Conservation (phyloP, 164 flowering plant species). For the Chimonanthus salicifolius region DNA sequence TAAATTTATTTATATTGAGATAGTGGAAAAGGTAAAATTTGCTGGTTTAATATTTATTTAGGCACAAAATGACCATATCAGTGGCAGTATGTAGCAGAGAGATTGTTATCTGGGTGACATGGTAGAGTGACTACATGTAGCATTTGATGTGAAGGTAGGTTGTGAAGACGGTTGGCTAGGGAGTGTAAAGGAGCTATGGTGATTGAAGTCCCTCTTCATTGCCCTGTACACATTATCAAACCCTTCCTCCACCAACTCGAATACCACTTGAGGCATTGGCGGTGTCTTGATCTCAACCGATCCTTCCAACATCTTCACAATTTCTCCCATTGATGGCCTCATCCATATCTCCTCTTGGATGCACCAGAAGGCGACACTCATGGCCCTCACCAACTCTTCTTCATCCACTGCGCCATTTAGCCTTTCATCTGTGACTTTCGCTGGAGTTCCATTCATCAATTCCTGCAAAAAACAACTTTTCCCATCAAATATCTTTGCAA, state of each 20-base stretch:
- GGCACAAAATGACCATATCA: too few species aligned
- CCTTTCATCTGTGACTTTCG: conserved; percentile 44
- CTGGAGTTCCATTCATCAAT: conserved; percentile 41
- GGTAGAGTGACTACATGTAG: conserved; percentile 78
- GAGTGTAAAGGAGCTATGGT: conserved; percentile 9
- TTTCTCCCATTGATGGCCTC: conserved; percentile 95
- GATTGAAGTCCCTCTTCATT: conserved; percentile 46
- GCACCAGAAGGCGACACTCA: conserved; percentile 89
- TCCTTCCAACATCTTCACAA: conserved; percentile 90
- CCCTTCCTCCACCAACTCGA: conserved; percentile 78
- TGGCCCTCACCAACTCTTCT: conserved; percentile 57
- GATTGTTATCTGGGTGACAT: conserved; percentile 73
- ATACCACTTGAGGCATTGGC: conserved; percentile 80
- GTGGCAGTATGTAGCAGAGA: too few species aligned
- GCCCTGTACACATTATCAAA: conserved; percentile 76
- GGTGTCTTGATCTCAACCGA: conserved; percentile 54
- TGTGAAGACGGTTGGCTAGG: conserved; percentile 46
- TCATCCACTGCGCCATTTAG: conserved; percentile 52
- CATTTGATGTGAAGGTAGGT: conserved; percentile 41
- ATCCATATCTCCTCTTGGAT: conserved; percentile 73
- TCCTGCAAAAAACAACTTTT: neutral
- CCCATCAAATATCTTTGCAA: too few species aligned
- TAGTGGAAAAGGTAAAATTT: too few species aligned
- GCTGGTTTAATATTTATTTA: too few species aligned
- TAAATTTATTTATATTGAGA: too few species aligned